Evolutionary conservation across 306 rosid species (phyloP).

Genomic region (Nissolia schottii): DNA sequence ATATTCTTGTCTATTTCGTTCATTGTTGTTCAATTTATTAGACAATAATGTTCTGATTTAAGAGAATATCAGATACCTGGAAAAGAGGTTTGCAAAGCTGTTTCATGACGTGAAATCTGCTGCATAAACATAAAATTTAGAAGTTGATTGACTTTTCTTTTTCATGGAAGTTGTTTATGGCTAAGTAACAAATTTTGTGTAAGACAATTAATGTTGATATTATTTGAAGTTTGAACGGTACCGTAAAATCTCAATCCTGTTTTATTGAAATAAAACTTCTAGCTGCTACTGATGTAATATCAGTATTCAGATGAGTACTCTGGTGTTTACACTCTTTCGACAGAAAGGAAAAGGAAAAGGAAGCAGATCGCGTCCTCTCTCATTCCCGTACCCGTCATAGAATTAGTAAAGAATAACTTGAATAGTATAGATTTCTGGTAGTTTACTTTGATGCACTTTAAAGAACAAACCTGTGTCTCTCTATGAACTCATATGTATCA

Average conservation of each 20-base stretch:
- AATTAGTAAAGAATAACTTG: background rate
- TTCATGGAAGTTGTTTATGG: no score
- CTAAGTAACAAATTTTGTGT: no score
- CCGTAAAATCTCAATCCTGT: background rate
- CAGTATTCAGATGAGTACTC: background rate
- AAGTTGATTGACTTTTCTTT: background rate
- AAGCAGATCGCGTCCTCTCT: background rate
- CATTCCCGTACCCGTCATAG: background rate
- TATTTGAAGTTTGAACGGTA: background rate
- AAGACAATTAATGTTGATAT: no score
- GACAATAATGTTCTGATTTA: background rate
- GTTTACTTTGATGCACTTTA: background rate
- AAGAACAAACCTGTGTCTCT: background rate
- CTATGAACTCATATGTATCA: background rate
- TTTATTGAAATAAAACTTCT: background rate
- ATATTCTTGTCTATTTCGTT: background rate
- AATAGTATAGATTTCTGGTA: background rate
- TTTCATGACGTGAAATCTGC: background rate
- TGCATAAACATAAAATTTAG: background rate
- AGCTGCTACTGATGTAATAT: background rate
- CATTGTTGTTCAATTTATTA: background rate
- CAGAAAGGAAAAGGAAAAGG: background rate
- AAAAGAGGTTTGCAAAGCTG: background rate
- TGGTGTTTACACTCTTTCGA: background rate
- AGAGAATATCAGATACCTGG: background rate